A percentile compares a stretch with the other conserved stretches of the same genome.
phyloP scores from a whole-genome alignment of 2,329 filamentous ascomycete species.

The Fusarium marasasianum region DNA sequence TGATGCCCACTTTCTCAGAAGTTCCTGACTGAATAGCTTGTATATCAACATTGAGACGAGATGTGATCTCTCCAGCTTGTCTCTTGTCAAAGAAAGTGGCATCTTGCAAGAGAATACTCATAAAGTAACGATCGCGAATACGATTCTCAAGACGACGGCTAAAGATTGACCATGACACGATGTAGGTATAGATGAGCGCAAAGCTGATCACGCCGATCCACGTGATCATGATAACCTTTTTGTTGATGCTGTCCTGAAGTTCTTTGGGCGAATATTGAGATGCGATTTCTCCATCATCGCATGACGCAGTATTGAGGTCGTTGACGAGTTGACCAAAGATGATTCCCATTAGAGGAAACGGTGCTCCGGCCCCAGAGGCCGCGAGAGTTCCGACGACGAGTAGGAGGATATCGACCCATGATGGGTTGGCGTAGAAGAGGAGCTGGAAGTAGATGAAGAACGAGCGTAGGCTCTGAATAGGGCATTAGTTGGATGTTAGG shows the following conservation, averaged over 20 bases:
- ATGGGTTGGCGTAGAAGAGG: slow-evolving; percentile 57
- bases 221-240: slow-evolving; percentile 68
- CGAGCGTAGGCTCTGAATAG: slow-evolving; percentile 24
- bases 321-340: slow-evolving; percentile 72
- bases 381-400: slow-evolving; percentile 53
- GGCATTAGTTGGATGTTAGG: slow-evolving; percentile 4
- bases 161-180: slow-evolving; percentile 70
- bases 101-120: slow-evolving; percentile 67
- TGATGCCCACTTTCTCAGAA: slow-evolving; percentile 75
- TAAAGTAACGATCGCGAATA: slow-evolving; percentile 68
- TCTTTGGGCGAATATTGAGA: slow-evolving; percentile 38
- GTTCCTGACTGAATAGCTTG: slow-evolving; percentile 73
- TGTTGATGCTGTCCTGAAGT: slow-evolving; percentile 58
- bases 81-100: slow-evolving; percentile 71
- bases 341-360: slow-evolving; percentile 71
- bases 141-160: slow-evolving; percentile 71
- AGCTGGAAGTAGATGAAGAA: slow-evolving; percentile 56
- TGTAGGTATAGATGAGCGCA: slow-evolving; percentile 70
- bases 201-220: slow-evolving; percentile 73
- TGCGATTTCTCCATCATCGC: slow-evolving; percentile 47
- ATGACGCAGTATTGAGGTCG: slow-evolving; percentile 67
- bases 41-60: slow-evolving; percentile 72
- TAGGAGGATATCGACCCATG: slow-evolving; percentile 54
- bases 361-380: slow-evolving; percentile 67
- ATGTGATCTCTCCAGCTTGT: slow-evolving; percentile 69